A percentile compares a stretch with the other conserved stretches of the same genome.
Evolutionary conservation across 2,329 filamentous ascomycete genomes (phyloP).

Genomic region (Xylaria sp.): DNA sequence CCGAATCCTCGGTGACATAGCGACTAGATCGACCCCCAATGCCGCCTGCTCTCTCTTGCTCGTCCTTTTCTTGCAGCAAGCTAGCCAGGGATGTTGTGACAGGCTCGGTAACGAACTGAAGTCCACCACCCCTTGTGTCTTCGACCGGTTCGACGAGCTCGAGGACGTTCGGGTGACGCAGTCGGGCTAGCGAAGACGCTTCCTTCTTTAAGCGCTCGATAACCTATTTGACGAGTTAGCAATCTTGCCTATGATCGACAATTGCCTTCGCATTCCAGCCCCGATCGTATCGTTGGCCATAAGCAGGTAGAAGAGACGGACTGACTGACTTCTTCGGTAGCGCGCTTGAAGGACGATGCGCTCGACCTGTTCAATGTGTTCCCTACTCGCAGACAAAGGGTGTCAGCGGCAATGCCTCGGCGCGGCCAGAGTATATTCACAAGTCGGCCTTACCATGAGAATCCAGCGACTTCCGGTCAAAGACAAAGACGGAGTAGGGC

Average conservation of each 20-base stretch:
- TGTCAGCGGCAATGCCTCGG: not conserved
- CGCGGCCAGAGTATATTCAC: not conserved
- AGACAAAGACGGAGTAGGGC: slow-evolving; percentile 88
- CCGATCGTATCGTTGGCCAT: not conserved
- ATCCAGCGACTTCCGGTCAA: slow-evolving; percentile 87
- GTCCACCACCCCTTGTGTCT: slow-evolving; percentile 85
- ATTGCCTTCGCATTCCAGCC: no score
- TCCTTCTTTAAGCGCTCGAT: slow-evolving; percentile 91
- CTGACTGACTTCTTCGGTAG: slow-evolving; percentile 73
- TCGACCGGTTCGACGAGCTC: slow-evolving; percentile 95
- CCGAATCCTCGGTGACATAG: slow-evolving; percentile 79
- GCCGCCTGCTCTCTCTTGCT: slow-evolving; percentile 74
- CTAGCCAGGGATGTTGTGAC: slow-evolving; percentile 88
- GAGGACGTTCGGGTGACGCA: slow-evolving; percentile 89
- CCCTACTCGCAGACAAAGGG: slow-evolving; percentile 34
- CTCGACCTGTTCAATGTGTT: slow-evolving; percentile 66
- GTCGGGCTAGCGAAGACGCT: slow-evolving; percentile 82
- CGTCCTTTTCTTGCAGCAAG: slow-evolving; percentile 85
- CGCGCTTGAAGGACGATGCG: slow-evolving; percentile 74
- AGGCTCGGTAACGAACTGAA: slow-evolving; percentile 95
- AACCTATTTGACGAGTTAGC: slow-evolving; percentile 46
- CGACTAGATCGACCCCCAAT: slow-evolving; percentile 74
- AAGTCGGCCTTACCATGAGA: slow-evolving; percentile 51
- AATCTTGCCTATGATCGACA: not conserved
- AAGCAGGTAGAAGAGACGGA: not conserved